Evolutionary conservation across 257 asterid species (phyloP), one percentile per base, ranked within the genome.

Genomic region (Ophiorrhiza pumila): DNA sequence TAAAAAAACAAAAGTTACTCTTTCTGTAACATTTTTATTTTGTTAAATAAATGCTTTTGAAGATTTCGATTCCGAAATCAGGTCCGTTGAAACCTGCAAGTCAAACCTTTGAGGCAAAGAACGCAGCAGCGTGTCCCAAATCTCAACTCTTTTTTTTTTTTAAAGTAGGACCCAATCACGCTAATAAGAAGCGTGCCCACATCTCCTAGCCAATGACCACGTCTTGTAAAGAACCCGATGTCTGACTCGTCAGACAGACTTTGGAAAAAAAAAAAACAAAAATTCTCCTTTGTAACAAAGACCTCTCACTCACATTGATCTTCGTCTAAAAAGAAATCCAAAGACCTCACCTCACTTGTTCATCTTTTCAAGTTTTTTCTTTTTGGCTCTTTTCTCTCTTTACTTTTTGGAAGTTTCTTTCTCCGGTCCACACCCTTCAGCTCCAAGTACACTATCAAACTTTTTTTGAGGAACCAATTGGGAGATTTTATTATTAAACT

Each of bases 121-220:
- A 6, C 46, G n/a, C n/a, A n/a, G n/a, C n/a, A n/a, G n/a, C n/a
- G n/a, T n/a, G n/a, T n/a, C n/a, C n/a, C n/a, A n/a, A n/a, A n/a
- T 41, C 59, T 61, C 57, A 56, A 29, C 57, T 29, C 50, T 49
- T 63, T 47, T 47, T 56, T 43, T 15, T 14, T 6, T 20, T 17
- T 56, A 59, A 45, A 11, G 46, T 47, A 45, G 63, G 72, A 22
- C 71, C 77, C 53, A 64, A 55, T 45, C 25, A 32, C 42, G 2
- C n/a, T n/a, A n/a, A n/a, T n/a, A 4, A 65, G 42, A 61, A 75
- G 80, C 85, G 82, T 81, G 85, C 78, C 78, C 80, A 34, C 72
- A 73, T 68, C 60, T 60, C 65, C 62, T n/a, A 62, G 42, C 78
- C 62, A 29, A 60, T 72, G 68, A 34, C 68, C 41, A 34, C 78